A percentile compares a stretch with the other conserved stretches of the same genome.
Conservation (phyloP, 2,329 filamentous ascomycete species). For the Sphaerostilbella broomeana region DNA sequence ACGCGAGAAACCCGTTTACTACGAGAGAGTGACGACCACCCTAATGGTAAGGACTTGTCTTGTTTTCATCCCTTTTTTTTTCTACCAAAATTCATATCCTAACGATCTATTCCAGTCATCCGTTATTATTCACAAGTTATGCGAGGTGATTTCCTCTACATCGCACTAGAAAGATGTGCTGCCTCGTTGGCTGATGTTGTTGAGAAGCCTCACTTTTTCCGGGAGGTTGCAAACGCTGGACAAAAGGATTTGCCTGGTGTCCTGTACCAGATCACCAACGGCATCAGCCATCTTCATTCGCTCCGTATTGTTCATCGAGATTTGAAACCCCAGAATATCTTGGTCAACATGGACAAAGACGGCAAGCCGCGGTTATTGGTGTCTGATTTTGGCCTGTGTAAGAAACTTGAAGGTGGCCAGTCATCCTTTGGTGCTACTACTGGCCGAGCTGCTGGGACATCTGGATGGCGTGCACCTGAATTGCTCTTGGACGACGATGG, state of each 20-base stretch:
- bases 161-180: slow-evolving; percentile 88
- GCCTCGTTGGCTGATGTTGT: slow-evolving; percentile 90
- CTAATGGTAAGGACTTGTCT: slow-evolving; percentile 54
- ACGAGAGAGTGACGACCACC: slow-evolving; percentile 89
- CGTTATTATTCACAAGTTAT: slow-evolving; percentile 92
- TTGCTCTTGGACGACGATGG: slow-evolving; percentile 75
- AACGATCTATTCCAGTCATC: slow-evolving; percentile 55
- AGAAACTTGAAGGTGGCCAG: slow-evolving; percentile 90
- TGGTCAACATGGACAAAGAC: slow-evolving; percentile 68
- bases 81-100: not conserved
- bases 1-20: slow-evolving; percentile 87
- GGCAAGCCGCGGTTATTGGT: slow-evolving; percentile 79
- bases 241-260: slow-evolving; percentile 72
- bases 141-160: slow-evolving; percentile 87
- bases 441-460: slow-evolving; percentile 85
- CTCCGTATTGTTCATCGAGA: slow-evolving; percentile 95
- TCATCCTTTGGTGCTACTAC: slow-evolving; percentile 94
- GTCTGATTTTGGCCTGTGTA: slow-evolving; percentile 95
- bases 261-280: slow-evolving; percentile 82
- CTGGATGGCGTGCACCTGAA: slow-evolving; percentile 94
- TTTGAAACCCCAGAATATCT: slow-evolving; percentile 94
- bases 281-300: slow-evolving; percentile 81
- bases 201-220: slow-evolving; percentile 63
- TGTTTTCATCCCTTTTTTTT: not conserved
- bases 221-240: slow-evolving; percentile 63